A percentile compares a stretch with the other conserved stretches of the same genome.
phyloP scores from a whole-genome alignment of 78 protist species.

The Chrysochromulina parva region DNA sequence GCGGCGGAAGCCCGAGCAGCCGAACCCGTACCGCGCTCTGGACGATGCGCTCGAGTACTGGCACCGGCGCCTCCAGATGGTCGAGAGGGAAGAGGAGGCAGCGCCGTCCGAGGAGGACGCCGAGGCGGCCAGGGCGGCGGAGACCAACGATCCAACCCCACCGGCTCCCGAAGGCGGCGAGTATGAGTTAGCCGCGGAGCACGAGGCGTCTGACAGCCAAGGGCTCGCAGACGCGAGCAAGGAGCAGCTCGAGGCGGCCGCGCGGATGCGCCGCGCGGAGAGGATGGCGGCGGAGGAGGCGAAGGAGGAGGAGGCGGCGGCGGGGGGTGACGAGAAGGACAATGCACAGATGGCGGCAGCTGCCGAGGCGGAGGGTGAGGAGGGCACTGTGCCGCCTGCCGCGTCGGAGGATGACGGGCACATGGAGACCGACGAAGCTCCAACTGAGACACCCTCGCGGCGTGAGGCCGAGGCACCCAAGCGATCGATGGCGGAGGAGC shows the following conservation, averaged over 20 bases:
- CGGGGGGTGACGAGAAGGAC: not conserved
- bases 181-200: constrained; percentile 2
- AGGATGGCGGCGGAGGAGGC: not conserved
- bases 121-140: not conserved
- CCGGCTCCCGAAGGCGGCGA: not conserved
- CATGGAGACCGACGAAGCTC: not conserved
- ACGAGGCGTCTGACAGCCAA: constrained; percentile 46
- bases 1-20: not conserved
- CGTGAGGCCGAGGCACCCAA: too few relatives aligned
- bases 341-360: too few relatives aligned
- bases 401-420: too few relatives aligned
- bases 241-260: not conserved
- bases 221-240: constrained; percentile 60
- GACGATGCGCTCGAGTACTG: constrained; percentile 72
- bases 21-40: constrained; percentile 73
- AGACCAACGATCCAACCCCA: too few relatives aligned
- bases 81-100: not conserved
- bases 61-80: constrained; percentile 48
- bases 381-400: too few relatives aligned
- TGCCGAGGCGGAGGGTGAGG: too few relatives aligned
- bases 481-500: too few relatives aligned
- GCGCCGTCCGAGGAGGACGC: not conserved
- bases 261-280: not conserved
- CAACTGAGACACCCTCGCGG: not conserved
- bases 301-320: too few relatives aligned